Evolutionary conservation across 768 basidiomycete genomes (phyloP), one percentile per base, ranked within the genome.

Genomic region (Phlegmacium glaucopus): DNA sequence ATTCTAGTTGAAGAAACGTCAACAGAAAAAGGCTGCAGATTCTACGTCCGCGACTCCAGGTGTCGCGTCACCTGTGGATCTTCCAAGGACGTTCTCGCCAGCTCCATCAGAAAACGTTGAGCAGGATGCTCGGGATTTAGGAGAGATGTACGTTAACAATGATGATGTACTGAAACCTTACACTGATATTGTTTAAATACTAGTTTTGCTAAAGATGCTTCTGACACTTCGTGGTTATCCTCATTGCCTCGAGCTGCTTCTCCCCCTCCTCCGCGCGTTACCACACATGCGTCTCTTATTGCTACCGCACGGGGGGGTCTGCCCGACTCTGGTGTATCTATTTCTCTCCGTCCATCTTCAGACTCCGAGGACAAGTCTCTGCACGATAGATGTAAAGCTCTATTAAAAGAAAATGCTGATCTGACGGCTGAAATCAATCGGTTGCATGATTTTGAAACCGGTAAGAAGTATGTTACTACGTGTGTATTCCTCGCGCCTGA

Each of bases 1-100:
- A 26, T 40, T 22, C 28, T 45, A 91, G 88, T 76, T 91, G 63
- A 89, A 90, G 75, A 89, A 87, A 67, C 78, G 85, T 49, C 87
- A 86, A 54, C 83, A 83, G 57, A 80, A 86, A 70, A 89, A 87
- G 64, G 72, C 72, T 34, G 72, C 70, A 39, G 79, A 72, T 43
- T 63, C 65, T 39, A 55, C 64, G 41, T 47, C 61, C 39, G 45
- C 60, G 53, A 61, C 59, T 28, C 63, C 70, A 30, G 61, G 62
- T 48, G 67, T 66, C 45, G 62, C 65, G 44, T 72, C 75, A 34
- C 70, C 76, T 42, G 70, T 72, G 27, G 61, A 32, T 39, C 66
- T 65, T 34, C 53, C 65, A 17, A 61, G 68, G 52, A 70, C 79
- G 2, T 72, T 77, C 49, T 79, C 83, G 17, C 80, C 80, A n/a